Evolutionary conservation across 2,329 filamentous ascomycete genomes (phyloP), one percentile per base, ranked within the genome.

Genomic region (Ophiostoma perfectum): DNA sequence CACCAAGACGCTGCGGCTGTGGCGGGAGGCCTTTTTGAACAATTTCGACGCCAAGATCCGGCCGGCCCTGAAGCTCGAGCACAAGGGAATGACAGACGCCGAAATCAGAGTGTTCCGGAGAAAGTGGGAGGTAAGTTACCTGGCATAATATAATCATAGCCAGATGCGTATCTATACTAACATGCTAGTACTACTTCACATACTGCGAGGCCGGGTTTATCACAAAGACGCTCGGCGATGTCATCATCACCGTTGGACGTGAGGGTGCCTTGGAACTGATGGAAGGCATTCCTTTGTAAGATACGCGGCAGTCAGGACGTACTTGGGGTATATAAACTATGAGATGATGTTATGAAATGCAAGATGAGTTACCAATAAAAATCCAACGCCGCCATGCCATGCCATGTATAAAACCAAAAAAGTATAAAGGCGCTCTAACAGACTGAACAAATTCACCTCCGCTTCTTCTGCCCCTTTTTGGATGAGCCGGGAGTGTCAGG

Each of bases 121-220:
- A 71, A 91, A 91, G 75, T 92, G 89, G 90, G 84, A 90, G 80
- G 55, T 38, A 14, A 36, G 55, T 38, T 49, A 12, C 3, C 4
- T 38, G 3, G 1, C 6, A 27, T 11, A 5, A 27, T 36, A 9
- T n/a, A 4, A 36, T 9, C 5, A 1, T 11, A 9, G 36, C 18
- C 9, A 4, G 36, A 58, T 12, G 38, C 18, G 5, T 5, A 38
- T 27, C 27, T 27, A 27, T 27, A 14, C 55, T 60, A 60, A 60
- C 55, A 16, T 6, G 49, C 27, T 27, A 60, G 55, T 92, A 91
- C 74, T 92, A 92, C 75, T 92, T 92, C 77, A 81, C 84, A 36
- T 92, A 92, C 75, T 91, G 88, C 71, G 89, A 92, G 76, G 89
- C 88, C 52, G 89, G 89, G 0, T 92, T 92, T 74, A 79, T 84